These are phyloP conservation scores for Cladophialophora exuberans DNA, from an alignment of 2,329 filamentous ascomycete genomes.

Conservation along the genomic window DNA sequence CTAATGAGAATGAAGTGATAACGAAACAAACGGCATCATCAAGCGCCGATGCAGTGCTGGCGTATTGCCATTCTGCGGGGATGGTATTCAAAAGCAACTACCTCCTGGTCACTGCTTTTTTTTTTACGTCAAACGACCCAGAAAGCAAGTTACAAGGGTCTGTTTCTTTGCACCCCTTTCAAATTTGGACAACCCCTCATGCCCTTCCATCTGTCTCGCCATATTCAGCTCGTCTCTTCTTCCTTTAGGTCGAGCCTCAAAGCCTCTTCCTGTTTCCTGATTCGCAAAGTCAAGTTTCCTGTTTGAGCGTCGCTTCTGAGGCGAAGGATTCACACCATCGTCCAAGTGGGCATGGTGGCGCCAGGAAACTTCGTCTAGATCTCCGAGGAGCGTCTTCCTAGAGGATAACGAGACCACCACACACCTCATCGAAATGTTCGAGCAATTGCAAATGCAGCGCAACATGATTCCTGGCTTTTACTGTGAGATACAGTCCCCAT, in stretches of 20 bases:
- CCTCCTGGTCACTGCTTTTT: too few relatives aligned
- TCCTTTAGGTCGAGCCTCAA: neutral
- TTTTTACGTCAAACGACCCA: conserved; percentile 1
- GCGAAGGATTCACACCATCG: neutral
- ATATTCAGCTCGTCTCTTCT: neutral
- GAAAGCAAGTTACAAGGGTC: neutral
- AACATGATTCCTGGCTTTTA: neutral
- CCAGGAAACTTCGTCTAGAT: neutral
- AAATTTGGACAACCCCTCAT: neutral
- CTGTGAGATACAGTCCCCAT: too few relatives aligned
- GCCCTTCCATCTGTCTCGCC: neutral
- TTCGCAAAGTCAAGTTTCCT: neutral
- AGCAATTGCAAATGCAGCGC: neutral
- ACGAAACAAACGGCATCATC: too few relatives aligned
- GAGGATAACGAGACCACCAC: neutral
- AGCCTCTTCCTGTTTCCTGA: neutral
- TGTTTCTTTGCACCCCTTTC: neutral
- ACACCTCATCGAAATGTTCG: neutral
- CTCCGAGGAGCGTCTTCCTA: neutral
- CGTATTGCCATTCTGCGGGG: too few relatives aligned
- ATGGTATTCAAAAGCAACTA: too few relatives aligned
- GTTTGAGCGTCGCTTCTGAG: neutral
- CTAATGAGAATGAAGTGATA: too few relatives aligned
- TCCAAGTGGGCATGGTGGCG: neutral
- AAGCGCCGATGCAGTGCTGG: too few relatives aligned